Conservation (phyloP, 1,139 yeast genomes). For the Sugiyamaella castrensis region DNA sequence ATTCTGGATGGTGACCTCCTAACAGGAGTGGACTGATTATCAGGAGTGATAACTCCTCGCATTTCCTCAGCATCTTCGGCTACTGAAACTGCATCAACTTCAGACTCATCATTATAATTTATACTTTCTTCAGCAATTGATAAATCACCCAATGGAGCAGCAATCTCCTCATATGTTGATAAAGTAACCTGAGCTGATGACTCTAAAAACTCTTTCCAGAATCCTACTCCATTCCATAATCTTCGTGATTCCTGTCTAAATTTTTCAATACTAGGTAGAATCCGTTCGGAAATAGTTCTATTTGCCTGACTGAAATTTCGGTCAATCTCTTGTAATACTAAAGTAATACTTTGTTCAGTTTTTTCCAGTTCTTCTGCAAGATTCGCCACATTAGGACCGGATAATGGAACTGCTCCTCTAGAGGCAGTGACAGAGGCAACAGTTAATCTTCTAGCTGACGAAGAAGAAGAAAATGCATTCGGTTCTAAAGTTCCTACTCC, state of each 20-base stretch:
- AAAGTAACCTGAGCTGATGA: conserved; percentile 69
- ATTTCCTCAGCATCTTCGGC: neutral
- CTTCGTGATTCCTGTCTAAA: conserved; percentile 55
- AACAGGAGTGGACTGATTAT: conserved; percentile 12
- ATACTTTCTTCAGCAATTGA: conserved; percentile 14
- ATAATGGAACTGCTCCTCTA: neutral
- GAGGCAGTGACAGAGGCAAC: neutral
- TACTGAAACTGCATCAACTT: neutral
- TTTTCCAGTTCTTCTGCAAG: conserved; percentile 57
- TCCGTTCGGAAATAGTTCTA: conserved; percentile 56
- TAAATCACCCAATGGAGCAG: conserved; percentile 12
- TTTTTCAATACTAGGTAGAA: conserved; percentile 59
- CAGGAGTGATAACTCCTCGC: conserved; percentile 3
- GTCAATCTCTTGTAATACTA: conserved; percentile 77
- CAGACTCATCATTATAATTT: conserved; percentile 1
- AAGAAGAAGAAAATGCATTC: neutral
- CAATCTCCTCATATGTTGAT: conserved; percentile 51
- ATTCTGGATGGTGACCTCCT: conserved; percentile 8
- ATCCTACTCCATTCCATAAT: conserved; percentile 56
- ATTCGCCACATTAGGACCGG: conserved; percentile 17
- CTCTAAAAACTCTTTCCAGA: conserved; percentile 76
- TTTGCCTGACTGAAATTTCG: conserved; percentile 64
- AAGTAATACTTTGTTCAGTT: conserved; percentile 77
- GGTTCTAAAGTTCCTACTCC: no score
- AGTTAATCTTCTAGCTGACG: conserved; percentile 4